Evolutionary conservation across 495 filamentous ascomycete species (phyloP), one percentile per base, ranked within the genome.

Genomic region (Bacidia gigantensis): DNA sequence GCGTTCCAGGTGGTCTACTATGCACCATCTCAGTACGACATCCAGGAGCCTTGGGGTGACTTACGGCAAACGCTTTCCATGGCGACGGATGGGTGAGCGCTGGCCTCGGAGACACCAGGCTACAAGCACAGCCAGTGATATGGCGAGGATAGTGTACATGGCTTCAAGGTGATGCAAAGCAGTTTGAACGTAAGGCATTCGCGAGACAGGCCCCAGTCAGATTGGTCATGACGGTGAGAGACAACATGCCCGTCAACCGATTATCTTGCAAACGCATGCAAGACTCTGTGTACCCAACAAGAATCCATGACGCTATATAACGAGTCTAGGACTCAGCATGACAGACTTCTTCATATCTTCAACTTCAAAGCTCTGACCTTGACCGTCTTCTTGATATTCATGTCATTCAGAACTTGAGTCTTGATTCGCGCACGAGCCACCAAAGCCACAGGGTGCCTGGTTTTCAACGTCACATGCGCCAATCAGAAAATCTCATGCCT

Each of bases 1-100:
- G 63, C 1, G 77, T 80, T 48, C 76, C 69, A 20, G 77, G 76
- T 0, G 77, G 74, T 23, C 64, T 57, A 53, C 67, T 67, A 29
- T 35, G 17, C 9, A 40, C n/a, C 21, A n/a, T 52, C 10, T 46
- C 5, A 56, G 24, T 10, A 53, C 18, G 32, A 49, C 25, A 26
- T 32, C 25, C 42, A n/a, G 12, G 14, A 24, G 32, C 5, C 11
- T 9, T 20, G 38, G 23, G 18, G 7, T 49, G 14, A 24, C 47
- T 18, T 51, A 61, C 59, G 59, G 59, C 24, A 61, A 23, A 17
- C 51, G 42, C 39, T 57, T 52, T 2, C 58, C 58, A 53, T 63
- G n/a, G 24, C 56, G 52, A 40, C 59, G 49, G 23, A 61, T 61
- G 11, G 49, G 18, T 3, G 58, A 58, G 14, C 51, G 47, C 46